Evolutionary conservation across 345 rosid species (phyloP).

Genomic region (Orychophragmus violaceus): DNA sequence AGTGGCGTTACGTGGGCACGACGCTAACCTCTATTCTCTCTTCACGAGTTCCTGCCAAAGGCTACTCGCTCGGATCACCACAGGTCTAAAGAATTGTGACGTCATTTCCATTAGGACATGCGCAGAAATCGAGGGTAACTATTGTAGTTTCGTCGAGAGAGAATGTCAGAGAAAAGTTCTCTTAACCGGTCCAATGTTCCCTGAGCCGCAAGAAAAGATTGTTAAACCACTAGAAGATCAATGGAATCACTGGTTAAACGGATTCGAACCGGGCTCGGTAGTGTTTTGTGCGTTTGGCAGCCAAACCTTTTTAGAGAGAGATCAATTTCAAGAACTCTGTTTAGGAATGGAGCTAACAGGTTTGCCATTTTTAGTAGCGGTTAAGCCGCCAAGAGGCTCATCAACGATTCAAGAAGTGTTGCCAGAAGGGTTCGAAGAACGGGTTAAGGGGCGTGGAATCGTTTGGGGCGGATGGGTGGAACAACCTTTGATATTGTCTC

Average conservation of each 20-base stretch:
- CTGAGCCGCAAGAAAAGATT: background rate
- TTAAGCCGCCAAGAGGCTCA: slow-evolving; percentile 29
- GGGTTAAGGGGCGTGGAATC: no score
- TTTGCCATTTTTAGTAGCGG: no score
- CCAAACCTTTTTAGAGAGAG: slow-evolving; percentile 5
- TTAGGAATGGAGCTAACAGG: slow-evolving; percentile 40
- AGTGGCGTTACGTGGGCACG: no score
- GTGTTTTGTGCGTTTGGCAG: slow-evolving; percentile 40
- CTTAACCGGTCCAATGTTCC: slow-evolving; percentile 31
- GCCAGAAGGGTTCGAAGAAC: no score
- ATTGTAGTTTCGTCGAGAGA: slow-evolving; percentile 21
- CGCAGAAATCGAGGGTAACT: slow-evolving; percentile 24
- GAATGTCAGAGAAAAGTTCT: background rate
- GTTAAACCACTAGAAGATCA: slow-evolving; percentile 21
- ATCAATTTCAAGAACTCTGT: slow-evolving; percentile 31
- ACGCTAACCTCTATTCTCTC: no score
- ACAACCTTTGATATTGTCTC: no score
- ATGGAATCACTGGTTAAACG: slow-evolving; percentile 6
- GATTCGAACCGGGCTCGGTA: slow-evolving; percentile 4
- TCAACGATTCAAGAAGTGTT: no score
- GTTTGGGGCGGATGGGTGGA: no score
- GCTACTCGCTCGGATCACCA: no score
- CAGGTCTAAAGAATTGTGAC: slow-evolving; percentile 16
- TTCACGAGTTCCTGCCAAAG: background rate
- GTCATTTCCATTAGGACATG: slow-evolving; percentile 29